Conservation (phyloP, 2,329 filamentous ascomycete species). For the Nemania sp. region DNA sequence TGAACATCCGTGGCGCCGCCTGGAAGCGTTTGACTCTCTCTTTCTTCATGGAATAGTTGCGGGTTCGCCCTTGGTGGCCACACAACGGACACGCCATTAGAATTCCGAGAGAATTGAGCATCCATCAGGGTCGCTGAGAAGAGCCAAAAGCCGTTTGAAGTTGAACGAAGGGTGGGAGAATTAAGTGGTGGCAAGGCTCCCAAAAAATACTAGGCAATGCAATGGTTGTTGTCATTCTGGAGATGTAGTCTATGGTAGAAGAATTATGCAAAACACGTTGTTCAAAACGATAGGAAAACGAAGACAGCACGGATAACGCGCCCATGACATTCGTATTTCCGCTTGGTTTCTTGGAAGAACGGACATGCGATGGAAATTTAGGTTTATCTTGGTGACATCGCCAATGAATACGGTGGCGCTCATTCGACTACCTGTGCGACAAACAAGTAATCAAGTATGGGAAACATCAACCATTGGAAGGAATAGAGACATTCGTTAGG, state of each 20-base stretch:
- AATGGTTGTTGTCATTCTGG: neutral
- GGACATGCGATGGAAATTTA: neutral
- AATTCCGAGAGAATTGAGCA: slow-evolving; percentile 1
- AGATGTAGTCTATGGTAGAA: neutral
- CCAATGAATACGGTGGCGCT: neutral
- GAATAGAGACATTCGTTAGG: slow-evolving; percentile 8
- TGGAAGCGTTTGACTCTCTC: slow-evolving; percentile 29
- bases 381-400: neutral
- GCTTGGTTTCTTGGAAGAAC: neutral
- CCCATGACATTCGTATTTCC: slow-evolving; percentile 1
- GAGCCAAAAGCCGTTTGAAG: neutral
- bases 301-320: neutral
- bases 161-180: neutral
- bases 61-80: slow-evolving; percentile 34
- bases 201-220: neutral
- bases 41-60: slow-evolving; percentile 30
- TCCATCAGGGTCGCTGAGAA: too few relatives aligned
- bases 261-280: neutral
- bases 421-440: neutral
- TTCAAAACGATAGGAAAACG: neutral
- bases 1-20: slow-evolving; percentile 24
- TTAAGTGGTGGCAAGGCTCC: neutral
- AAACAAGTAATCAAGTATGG: neutral
- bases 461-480: neutral
- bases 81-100: neutral